Percentiles rank a stretch among this genome's conserved stretches.
phyloP scores from a whole-genome alignment of 352 stramenopile species.

The Achlya hypogyna region DNA sequence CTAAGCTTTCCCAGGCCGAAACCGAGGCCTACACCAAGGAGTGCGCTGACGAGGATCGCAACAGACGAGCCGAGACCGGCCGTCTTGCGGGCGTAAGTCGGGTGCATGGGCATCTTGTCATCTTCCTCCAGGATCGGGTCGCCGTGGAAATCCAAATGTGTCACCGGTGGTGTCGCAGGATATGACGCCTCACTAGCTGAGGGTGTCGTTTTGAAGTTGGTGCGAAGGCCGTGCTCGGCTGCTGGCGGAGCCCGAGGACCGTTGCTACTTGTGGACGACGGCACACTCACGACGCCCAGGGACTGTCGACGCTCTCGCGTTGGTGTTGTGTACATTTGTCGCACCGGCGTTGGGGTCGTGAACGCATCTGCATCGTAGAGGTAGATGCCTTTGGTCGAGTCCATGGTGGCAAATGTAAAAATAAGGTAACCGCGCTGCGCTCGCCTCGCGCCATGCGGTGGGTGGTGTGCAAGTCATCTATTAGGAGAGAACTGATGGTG shows the following conservation, averaged over 20 bases:
- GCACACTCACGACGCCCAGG: background rate
- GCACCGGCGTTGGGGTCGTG: background rate
- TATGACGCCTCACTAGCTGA: background rate
- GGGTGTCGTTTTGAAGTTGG: background rate
- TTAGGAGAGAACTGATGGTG: too few species aligned
- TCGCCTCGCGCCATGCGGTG: too few species aligned
- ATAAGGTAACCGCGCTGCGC: too few species aligned
- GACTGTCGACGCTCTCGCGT: background rate
- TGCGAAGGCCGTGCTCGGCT: background rate
- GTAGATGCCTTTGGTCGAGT: background rate
- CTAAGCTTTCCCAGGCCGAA: conserved; percentile 33
- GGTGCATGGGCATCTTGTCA: background rate
- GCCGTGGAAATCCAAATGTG: background rate
- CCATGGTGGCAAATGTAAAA: background rate
- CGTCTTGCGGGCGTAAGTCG: background rate
- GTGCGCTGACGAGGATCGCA: conserved; percentile 28
- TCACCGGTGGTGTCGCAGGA: background rate
- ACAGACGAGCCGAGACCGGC: background rate
- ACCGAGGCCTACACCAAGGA: conserved; percentile 43
- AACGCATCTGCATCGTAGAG: background rate
- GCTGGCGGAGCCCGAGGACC: background rate
- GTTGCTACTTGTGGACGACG: background rate
- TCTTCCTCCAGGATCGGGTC: background rate
- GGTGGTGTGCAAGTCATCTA: too few species aligned
- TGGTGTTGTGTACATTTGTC: background rate